These are phyloP conservation scores for Spathaspora sp. DNA, from an alignment of 1,139 yeast species.

Conservation along the genomic window DNA sequence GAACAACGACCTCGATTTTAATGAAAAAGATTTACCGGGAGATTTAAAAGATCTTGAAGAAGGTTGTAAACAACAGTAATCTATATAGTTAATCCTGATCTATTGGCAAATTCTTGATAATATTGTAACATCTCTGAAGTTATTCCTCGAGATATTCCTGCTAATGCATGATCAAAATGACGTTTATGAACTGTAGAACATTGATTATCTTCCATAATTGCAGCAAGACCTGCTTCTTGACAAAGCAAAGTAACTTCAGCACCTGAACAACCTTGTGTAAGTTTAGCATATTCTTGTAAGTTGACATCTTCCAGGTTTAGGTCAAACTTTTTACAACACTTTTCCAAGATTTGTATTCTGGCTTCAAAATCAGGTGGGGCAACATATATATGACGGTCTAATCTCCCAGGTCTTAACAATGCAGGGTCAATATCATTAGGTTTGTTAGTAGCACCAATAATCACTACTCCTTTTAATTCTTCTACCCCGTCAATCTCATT, in stretches of 20 bases:
- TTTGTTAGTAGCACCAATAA: conserved; percentile 92
- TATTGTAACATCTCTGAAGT: conserved; percentile 81
- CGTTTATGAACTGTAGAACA: conserved; percentile 52
- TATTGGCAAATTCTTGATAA: conserved; percentile 63
- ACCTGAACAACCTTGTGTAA: conserved; percentile 95
- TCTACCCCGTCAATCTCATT: conserved; percentile 97
- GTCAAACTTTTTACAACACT: conserved; percentile 57
- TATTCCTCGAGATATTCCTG: conserved; percentile 70
- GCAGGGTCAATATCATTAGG: conserved; percentile 94
- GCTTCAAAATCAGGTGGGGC: conserved; percentile 86
- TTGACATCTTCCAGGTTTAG: conserved; percentile 45
- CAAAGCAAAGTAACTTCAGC: conserved; percentile 91
- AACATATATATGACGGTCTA: conserved; percentile 89
- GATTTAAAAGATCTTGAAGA: conserved; percentile 46
- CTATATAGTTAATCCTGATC: conserved; percentile 35
- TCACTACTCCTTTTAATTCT: conserved; percentile 86
- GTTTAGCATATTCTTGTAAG: conserved; percentile 44
- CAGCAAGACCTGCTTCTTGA: conserved; percentile 93
- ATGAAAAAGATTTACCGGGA: conserved; percentile 45
- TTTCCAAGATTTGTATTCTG: conserved; percentile 69
- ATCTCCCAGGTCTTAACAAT: conserved; percentile 86
- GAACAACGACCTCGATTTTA: conserved; percentile 33
- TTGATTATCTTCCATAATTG: conserved; percentile 74
- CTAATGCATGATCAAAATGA: conserved; percentile 74
- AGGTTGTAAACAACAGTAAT: conserved; percentile 32